Conservation (phyloP, 2,329 filamentous ascomycete genomes). For the Fusarium torulosum region DNA sequence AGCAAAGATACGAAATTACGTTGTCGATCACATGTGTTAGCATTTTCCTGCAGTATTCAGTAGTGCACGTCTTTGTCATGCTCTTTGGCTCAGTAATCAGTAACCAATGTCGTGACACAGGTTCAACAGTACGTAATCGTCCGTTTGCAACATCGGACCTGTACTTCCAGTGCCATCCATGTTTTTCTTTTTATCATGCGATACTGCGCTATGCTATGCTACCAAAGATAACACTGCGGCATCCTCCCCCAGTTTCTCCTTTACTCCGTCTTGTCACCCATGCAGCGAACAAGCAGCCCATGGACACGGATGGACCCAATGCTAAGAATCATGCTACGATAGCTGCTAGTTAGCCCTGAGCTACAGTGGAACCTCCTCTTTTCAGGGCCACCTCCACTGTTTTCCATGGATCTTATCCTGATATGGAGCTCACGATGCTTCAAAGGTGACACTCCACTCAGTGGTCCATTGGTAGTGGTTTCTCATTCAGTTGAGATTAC, state of each 20-base stretch:
- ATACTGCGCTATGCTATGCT: constrained; percentile 29
- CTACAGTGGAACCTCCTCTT: constrained; percentile 35
- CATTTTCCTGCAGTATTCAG: background rate
- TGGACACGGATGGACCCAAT: background rate
- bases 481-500: constrained; percentile 33
- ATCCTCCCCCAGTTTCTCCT: constrained; percentile 39
- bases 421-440: constrained; percentile 46
- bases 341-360: constrained; percentile 26
- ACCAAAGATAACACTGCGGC: constrained; percentile 16
- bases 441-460: constrained; percentile 32
- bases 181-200: constrained; percentile 39
- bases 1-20: constrained; percentile 24
- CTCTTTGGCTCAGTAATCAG: constrained; percentile 30
- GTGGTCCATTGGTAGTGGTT: constrained; percentile 17
- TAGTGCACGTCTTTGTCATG: constrained; percentile 20
- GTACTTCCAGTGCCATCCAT: constrained; percentile 17
- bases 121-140: constrained; percentile 44
- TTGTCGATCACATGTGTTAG: constrained; percentile 24
- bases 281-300: background rate
- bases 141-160: constrained; percentile 33
- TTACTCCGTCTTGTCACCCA: constrained; percentile 33
- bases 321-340: constrained; percentile 39
- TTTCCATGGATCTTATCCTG: constrained; percentile 33
- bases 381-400: constrained; percentile 14
- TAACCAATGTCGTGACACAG: constrained; percentile 32